Base-by-base conservation (phyloP, 2,329 filamentous ascomycete species). In the Cercospora zeae-maydis region DNA sequence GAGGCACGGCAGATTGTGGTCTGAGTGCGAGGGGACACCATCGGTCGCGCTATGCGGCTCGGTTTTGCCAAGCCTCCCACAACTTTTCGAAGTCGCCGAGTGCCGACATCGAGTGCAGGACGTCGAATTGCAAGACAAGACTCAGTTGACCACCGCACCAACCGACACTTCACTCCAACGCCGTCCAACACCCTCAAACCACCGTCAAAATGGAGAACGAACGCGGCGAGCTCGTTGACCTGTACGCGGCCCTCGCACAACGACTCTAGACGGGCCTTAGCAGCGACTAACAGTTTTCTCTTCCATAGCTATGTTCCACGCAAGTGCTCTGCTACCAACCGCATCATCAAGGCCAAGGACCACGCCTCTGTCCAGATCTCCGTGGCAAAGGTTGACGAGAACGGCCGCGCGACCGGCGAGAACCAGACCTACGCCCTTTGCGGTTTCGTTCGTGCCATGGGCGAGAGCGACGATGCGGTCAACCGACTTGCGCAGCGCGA, bases 271-370 rank as follows among this genome's bases (percentile, higher is more conserved):
- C 59, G 49, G 14, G 59, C 37, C 21, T 59, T 24, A 60, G 55
- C 52, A 63, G 70, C 39, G 4, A 70, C 74, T 78, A 70, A 77
- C 70, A 58, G 60, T 62, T 58, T 60, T 59, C 31, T 58, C 61
- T 59, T 31, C 54, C 61, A 69, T 78, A 96, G 92, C 81, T 96
- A 96, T 88, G 91, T 96, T 86, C 92, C 92, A 80, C 92, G 93
- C 86, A 98, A 97, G 86, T 98, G 93, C 91, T 92, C 87, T 82
- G 93, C 93, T 76, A 96, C 93, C 82, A 96, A 96, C 91, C 92
- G 95, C 84, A 97, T 98, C 87, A 98, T 99, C 89, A 97, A 97
- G 86, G 92, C 95, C 86, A 97, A 98, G 86, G 95, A 99, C 84
- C 95, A 99, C 87, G 93, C 92, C 76, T 96, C 91, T 69, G 95